A percentile compares a stretch with the other conserved stretches of the same genome.
phyloP scores from a whole-genome alignment of 306 rosid species.

The Pterocarpus santalinus region DNA sequence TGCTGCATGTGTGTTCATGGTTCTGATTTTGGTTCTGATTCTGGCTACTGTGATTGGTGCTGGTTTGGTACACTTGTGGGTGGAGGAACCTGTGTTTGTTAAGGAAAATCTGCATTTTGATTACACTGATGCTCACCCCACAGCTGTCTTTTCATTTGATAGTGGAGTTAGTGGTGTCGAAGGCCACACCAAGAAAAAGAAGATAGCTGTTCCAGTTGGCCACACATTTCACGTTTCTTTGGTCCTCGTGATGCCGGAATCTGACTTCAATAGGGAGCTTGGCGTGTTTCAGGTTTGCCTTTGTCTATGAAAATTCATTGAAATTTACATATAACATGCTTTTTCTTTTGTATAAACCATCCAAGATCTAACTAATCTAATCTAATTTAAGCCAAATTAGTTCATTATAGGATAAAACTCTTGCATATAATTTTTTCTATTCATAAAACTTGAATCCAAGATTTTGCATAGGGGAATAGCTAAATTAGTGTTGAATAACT shows the following conservation, averaged over 20 bases:
- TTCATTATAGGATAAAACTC: too few relatives aligned
- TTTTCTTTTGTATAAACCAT: too few relatives aligned
- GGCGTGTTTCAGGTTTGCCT: constrained; percentile 88
- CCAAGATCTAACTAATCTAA: too few relatives aligned
- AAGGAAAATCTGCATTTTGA: constrained; percentile 70
- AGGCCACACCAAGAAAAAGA: constrained; percentile 44
- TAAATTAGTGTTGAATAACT: too few relatives aligned
- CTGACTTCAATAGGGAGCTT: constrained; percentile 71
- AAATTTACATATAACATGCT: too few relatives aligned
- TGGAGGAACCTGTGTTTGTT: constrained; percentile 71
- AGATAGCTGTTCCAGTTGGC: constrained; percentile 67
- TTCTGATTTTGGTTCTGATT: constrained; percentile 55
- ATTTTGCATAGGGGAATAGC: too few relatives aligned
- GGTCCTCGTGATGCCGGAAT: constrained; percentile 81
- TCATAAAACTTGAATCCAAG: too few relatives aligned
- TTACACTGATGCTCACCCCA: constrained; percentile 71
- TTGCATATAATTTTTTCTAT: too few relatives aligned
- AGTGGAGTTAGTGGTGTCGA: constrained; percentile 26
- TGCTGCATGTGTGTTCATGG: constrained; percentile 65
- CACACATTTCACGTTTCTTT: constrained; percentile 67
- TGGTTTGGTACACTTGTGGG: constrained; percentile 64
- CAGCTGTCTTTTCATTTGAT: constrained; percentile 58
- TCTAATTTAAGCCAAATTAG: too few relatives aligned
- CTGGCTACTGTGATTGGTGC: constrained; percentile 61
- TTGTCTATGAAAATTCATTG: neutral